Conservation (phyloP, 148 eudicot species). For the Heliamphora exappendiculata region DNA sequence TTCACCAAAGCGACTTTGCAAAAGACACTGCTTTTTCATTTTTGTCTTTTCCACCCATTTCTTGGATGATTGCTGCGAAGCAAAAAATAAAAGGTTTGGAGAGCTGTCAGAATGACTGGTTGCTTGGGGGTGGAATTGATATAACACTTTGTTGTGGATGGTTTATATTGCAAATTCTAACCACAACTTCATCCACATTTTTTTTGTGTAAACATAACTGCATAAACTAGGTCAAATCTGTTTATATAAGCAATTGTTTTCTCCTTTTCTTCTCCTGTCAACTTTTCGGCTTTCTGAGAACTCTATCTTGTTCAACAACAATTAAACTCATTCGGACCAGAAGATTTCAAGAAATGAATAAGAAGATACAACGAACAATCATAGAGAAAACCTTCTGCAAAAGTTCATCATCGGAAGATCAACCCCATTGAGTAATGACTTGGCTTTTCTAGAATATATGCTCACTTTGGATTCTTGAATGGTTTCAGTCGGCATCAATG, state of each 20-base stretch:
- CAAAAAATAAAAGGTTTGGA: too few relatives aligned
- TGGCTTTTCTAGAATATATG: neutral
- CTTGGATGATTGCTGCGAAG: too few relatives aligned
- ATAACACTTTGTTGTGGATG: neutral
- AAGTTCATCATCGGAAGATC: conserved; percentile 4
- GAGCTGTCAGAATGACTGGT: too few relatives aligned
- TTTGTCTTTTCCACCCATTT: too few relatives aligned
- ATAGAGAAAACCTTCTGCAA: neutral
- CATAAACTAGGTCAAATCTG: neutral
- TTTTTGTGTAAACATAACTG: neutral
- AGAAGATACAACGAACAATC: neutral
- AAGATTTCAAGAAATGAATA: neutral
- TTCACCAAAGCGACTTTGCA: too few relatives aligned
- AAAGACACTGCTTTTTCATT: too few relatives aligned
- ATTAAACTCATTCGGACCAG: neutral
- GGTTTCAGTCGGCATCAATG: neutral
- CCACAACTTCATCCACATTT: neutral
- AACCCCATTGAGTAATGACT: neutral
- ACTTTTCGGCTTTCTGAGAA: neutral
- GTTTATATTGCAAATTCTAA: neutral
- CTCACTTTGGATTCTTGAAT: neutral
- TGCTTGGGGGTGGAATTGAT: too few relatives aligned
- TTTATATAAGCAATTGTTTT: neutral
- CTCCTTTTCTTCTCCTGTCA: neutral
- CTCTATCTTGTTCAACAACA: neutral